Percentiles rank a stretch among this genome's conserved stretches.
Conservation (phyloP, 2,329 filamentous ascomycete genomes). For the Helminthosporium solani region DNA sequence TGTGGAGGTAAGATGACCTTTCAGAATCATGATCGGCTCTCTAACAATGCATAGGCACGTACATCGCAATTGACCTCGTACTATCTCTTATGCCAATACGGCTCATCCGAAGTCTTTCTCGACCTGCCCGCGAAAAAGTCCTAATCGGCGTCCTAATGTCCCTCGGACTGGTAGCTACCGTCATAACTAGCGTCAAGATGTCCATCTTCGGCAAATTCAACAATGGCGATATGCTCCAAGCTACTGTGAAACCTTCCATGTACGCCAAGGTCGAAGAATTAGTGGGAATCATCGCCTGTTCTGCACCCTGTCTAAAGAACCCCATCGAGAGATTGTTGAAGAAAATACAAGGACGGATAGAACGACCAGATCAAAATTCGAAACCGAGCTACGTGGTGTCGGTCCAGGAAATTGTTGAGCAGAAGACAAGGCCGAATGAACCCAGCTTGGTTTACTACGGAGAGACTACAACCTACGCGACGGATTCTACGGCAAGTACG, state of each 20-base stretch:
- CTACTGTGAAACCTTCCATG: conserved; percentile 23
- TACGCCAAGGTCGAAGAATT: conserved; percentile 30
- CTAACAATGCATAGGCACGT: conserved; percentile 16
- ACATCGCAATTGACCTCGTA: conserved; percentile 27
- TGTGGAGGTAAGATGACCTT: conserved; percentile 17
- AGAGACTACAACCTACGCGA: too few species aligned
- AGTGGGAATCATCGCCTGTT: conserved; percentile 30
- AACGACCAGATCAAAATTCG: conserved; percentile 19
- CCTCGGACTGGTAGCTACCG: conserved; percentile 26
- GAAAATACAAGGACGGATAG: conserved; percentile 14
- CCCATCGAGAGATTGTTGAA: conserved; percentile 21
- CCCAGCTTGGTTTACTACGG: too few species aligned
- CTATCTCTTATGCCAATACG: conserved; percentile 29
- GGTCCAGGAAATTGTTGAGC: background rate
- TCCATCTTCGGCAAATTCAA: conserved; percentile 23
- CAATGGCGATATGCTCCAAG: conserved; percentile 28
- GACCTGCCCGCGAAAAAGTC: conserved; percentile 23
- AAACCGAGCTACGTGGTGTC: conserved; percentile 22
- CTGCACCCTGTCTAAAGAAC: conserved; percentile 25
- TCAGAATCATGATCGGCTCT: background rate
- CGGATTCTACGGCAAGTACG: too few species aligned
- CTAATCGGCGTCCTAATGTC: conserved; percentile 26
- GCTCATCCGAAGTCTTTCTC: conserved; percentile 23
- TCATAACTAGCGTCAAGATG: conserved; percentile 25
- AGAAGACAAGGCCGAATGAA: too few species aligned